These are phyloP conservation scores for Clonostachys chloroleuca DNA, from an alignment of 2,329 filamentous ascomycete species.

Conservation along the genomic window DNA sequence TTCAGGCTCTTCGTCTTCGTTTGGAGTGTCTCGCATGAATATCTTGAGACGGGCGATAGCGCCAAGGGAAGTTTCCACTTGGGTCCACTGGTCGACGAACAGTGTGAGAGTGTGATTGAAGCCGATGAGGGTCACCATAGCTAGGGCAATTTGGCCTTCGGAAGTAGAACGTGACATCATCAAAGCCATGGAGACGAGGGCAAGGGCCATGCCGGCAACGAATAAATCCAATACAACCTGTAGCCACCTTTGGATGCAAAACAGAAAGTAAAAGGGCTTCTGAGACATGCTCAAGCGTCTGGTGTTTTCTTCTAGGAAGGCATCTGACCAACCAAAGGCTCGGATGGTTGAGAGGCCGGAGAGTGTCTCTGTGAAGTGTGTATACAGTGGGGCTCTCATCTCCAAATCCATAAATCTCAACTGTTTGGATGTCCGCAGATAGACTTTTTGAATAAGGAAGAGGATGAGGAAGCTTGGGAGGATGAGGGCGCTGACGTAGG, in stretches of 20 bases:
- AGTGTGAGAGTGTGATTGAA: constrained; percentile 11
- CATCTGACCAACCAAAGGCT: constrained; percentile 39
- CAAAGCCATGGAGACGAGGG: constrained; percentile 39
- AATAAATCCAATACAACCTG: constrained; percentile 41
- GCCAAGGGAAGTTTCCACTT: constrained; percentile 19
- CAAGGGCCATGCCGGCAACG: constrained; percentile 37
- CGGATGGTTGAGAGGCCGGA: constrained; percentile 42
- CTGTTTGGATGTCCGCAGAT: constrained; percentile 47
- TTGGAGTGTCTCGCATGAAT: constrained; percentile 11
- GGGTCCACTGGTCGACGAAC: constrained; percentile 20
- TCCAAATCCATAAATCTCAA: constrained; percentile 47
- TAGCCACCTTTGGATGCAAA: constrained; percentile 43
- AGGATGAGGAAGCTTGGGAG: constrained; percentile 31
- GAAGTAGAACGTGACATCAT: constrained; percentile 10
- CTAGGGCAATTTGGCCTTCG: constrained; percentile 20
- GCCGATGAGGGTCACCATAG: constrained; percentile 16
- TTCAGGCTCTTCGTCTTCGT: constrained; percentile 9
- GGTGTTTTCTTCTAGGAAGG: constrained; percentile 25
- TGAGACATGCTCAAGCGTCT: constrained; percentile 35
- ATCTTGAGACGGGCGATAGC: constrained; percentile 15
- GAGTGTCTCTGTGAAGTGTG: constrained; percentile 44
- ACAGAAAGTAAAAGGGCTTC: constrained; percentile 42
- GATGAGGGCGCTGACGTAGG: constrained; percentile 27
- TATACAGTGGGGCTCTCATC: constrained; percentile 40
- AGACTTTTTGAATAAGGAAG: constrained; percentile 41